These are phyloP conservation scores for Meripilus lineatus DNA, from an alignment of 1,284 basidiomycete genomes.

Conservation along the genomic window DNA sequence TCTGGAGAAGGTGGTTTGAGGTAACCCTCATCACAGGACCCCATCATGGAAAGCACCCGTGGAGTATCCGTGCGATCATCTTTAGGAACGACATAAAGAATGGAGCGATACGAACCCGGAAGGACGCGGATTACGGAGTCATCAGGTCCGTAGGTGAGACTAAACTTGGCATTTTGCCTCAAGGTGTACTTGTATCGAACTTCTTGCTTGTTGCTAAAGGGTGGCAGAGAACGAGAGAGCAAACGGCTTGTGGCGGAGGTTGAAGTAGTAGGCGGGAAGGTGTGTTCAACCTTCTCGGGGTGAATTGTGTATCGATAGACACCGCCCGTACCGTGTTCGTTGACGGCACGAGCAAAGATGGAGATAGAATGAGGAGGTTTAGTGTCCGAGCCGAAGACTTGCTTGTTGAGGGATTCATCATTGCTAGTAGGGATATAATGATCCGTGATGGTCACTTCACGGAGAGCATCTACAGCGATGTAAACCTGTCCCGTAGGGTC, in stretches of 20 bases:
- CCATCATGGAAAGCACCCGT: background rate
- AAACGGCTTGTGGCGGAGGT: no score
- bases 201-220: no score
- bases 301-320: background rate
- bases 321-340: background rate
- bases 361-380: background rate
- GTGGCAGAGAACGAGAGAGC: no score
- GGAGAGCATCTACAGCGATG: background rate
- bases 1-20: background rate
- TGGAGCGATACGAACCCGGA: slow-evolving; percentile 42
- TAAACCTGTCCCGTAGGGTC: background rate
- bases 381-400: slow-evolving; percentile 7
- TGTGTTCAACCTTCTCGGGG: background rate
- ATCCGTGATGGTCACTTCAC: background rate
- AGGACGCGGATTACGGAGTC: slow-evolving; percentile 29
- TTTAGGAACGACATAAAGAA: slow-evolving; percentile 38
- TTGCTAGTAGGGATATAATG: background rate
- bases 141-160: no score
- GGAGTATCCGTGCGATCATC: slow-evolving; percentile 11
- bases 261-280: no score
- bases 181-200: no score
- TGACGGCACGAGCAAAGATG: background rate
- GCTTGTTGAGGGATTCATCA: background rate
- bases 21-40: background rate
- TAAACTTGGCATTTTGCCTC: no score